phyloP scores from a whole-genome alignment of 768 basidiomycete species.

The Polyporus arcularius region DNA sequence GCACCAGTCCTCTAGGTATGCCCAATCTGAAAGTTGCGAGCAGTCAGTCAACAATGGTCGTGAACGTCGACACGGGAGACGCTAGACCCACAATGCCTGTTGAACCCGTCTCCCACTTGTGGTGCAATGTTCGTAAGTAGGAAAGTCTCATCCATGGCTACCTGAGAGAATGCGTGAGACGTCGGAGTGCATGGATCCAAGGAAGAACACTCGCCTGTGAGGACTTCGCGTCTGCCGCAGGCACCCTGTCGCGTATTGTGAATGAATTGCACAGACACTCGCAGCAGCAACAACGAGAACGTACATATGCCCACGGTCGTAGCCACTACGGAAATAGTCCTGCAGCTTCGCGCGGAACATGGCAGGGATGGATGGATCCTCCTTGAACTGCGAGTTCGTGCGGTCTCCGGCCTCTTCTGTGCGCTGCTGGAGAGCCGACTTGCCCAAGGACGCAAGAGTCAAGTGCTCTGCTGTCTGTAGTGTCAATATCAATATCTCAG shows the following conservation, averaged over 20 bases:
- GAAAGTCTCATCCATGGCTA: conserved; percentile 97
- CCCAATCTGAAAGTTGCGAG: conserved; percentile 71
- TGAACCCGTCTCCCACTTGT: conserved; percentile 97
- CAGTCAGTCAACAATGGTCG: neutral
- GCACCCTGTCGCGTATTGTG: conserved; percentile 60
- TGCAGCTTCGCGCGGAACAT: conserved; percentile 79
- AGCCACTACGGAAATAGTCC: conserved; percentile 92
- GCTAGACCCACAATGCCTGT: conserved; percentile 79
- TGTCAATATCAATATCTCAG: neutral
- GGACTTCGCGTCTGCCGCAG: conserved; percentile 92
- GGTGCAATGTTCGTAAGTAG: conserved; percentile 94
- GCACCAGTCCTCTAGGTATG: conserved; percentile 95
- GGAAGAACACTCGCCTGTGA: conserved; percentile 60
- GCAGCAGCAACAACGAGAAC: conserved; percentile 28
- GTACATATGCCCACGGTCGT: conserved; percentile 96
- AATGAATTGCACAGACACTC: neutral
- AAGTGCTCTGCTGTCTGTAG: conserved; percentile 92
- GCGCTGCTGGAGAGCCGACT: conserved; percentile 39
- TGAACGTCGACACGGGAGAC: neutral
- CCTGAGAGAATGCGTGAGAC: conserved; percentile 37
- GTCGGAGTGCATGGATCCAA: neutral
- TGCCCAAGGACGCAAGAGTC: conserved; percentile 71
- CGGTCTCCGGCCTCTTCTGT: conserved; percentile 61
- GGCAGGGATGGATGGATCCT: conserved; percentile 78
- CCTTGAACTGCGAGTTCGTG: conserved; percentile 73